These are phyloP conservation scores for Leishmania mexicana DNA, from an alignment of 208 protist genomes.

Conservation along the genomic window DNA sequence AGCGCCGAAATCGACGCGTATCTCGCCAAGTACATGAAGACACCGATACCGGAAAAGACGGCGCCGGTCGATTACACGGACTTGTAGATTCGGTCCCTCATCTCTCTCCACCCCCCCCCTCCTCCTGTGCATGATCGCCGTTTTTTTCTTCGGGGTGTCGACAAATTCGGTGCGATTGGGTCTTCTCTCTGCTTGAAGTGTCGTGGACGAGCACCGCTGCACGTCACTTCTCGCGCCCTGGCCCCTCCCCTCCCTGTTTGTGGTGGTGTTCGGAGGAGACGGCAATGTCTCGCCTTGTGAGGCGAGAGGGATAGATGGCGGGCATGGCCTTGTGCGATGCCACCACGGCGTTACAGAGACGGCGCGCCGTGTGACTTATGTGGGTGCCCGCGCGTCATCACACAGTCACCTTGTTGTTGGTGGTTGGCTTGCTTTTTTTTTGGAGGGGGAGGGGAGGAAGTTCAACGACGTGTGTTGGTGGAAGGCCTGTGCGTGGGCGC, in stretches of 20 bases:
- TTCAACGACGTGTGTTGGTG: background rate
- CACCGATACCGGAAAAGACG: slow-evolving; percentile 40
- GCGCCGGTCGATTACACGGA: slow-evolving; percentile 32
- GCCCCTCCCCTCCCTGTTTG: background rate
- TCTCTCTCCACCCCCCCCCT: no score
- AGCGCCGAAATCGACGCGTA: slow-evolving; percentile 60
- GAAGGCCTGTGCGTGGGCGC: background rate
- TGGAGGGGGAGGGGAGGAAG: no score
- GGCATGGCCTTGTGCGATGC: no score
- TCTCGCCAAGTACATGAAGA: slow-evolving; percentile 49
- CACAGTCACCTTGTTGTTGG: no score
- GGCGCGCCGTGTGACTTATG: no score
- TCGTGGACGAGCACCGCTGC: background rate
- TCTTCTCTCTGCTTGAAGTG: background rate
- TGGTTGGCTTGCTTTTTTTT: no score
- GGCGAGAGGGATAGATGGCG: background rate
- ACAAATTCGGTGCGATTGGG: background rate
- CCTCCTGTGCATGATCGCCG: no score
- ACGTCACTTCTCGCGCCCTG: background rate
- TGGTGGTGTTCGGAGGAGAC: background rate
- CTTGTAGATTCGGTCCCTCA: slow-evolving; percentile 25
- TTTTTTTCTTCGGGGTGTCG: no score
- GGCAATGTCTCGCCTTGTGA: background rate
- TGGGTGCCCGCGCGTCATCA: no score
- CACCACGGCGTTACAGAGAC: no score